Base-by-base conservation (phyloP, 2,329 filamentous ascomycete genomes). In the Ophiostoma populinum region DNA sequence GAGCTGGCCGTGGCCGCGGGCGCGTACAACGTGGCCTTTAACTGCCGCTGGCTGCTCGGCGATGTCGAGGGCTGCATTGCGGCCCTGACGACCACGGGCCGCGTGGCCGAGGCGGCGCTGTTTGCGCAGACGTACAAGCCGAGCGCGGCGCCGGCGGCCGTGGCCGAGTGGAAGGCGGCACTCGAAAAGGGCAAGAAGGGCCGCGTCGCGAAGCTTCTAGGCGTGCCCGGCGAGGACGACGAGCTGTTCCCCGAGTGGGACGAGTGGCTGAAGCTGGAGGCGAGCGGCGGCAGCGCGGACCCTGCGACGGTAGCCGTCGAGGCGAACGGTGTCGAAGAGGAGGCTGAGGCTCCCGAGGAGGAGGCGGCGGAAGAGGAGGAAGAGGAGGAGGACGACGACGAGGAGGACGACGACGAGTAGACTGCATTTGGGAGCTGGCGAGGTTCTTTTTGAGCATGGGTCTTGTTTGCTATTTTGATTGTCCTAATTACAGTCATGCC, bases 161-260 rank as follows among this genome's bases (percentile, higher is more conserved):
- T 81, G 5, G 63, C 65, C 40, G 58, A 70, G 42, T 98, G 87
- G 90, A 94, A 93, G 58, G 67, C 75, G 41, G 70, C 62, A 21
- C 56, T 98, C 32, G 86, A 94, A 54, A 81, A 82, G 58, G 67
- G 65, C 35, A 87, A 87, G 54, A 93, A 92, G 63, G 70, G 67
- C 9, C 82, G 90, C 45, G 79, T 95, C 4, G 73, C 80, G 9
- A 79, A 87, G 58, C 65, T 85, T 34, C 69, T 98, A 36, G 87
- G 80, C 41, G 67, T 82, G 0, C 90, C 90, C 0, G 80, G 73
- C 0, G 76, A 80, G 46, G 81, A 85, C 40, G 79, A 79, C 26
- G 86, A 92, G 3, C 67, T 98, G 46, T 98, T 98, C 59, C 87
- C 87, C 0, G 83, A 94, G 49, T 98, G 90, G 90, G 80, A 93